Evolutionary conservation across 306 rosid species (phyloP).

Genomic region (Medicago ruthenica): DNA sequence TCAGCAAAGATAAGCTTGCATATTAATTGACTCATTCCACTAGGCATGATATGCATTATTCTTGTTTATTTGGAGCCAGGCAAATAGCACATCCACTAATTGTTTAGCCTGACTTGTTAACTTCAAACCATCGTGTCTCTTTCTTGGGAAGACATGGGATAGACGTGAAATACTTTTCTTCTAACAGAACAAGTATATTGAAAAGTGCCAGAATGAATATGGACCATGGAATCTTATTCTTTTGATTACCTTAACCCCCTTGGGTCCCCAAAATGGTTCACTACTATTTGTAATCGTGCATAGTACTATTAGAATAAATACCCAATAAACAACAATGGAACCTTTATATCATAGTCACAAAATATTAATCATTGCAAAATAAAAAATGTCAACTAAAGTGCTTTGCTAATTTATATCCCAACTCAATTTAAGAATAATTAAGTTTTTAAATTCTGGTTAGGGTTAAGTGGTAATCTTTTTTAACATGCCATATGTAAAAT

Average conservation of each 20-base stretch:
- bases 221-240: constrained; percentile 52
- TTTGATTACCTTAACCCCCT: constrained; percentile 40
- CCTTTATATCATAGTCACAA: constrained; percentile 26
- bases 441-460: background rate
- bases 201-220: constrained; percentile 30
- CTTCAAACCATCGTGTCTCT: constrained; percentile 44
- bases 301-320: constrained; percentile 42
- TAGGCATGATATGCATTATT: constrained; percentile 36
- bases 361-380: constrained; percentile 11
- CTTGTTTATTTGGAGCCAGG: constrained; percentile 46
- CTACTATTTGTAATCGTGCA: constrained; percentile 39
- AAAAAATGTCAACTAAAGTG: constrained; percentile 51
- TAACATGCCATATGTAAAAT: background rate
- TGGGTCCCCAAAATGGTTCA: constrained; percentile 35
- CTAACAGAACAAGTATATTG: constrained; percentile 23
- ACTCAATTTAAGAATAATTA: background rate
- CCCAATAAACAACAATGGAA: constrained; percentile 41
- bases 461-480: background rate
- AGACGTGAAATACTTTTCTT: constrained; percentile 46
- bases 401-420: constrained; percentile 21
- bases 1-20: constrained; percentile 27
- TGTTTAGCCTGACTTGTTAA: constrained; percentile 39
- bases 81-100: constrained; percentile 35
- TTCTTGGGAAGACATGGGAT: background rate
- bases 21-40: constrained; percentile 40